Evolutionary conservation across 768 basidiomycete species (phyloP).

Genomic region (Lentinula edodes): DNA sequence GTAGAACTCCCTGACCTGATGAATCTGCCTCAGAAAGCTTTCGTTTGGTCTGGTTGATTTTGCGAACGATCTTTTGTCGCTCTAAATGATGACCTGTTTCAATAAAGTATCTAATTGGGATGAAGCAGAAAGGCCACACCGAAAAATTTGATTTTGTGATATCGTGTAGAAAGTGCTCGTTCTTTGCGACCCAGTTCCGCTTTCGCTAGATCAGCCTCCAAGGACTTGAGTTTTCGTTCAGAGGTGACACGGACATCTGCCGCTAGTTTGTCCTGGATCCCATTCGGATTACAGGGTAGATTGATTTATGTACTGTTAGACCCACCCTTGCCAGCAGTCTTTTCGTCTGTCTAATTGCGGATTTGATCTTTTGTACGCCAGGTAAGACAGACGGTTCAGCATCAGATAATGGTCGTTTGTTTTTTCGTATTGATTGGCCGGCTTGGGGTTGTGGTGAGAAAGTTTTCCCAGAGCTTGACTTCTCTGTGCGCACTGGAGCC

Average conservation of each 20-base stretch:
- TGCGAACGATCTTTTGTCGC: conserved; percentile 79
- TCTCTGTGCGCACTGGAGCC: conserved; percentile 13
- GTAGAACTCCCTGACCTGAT: conserved; percentile 33
- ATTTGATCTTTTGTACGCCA: conserved; percentile 84
- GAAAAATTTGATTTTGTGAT: conserved; percentile 94
- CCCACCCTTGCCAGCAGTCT: conserved; percentile 74
- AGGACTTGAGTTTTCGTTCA: conserved; percentile 68
- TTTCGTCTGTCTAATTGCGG: conserved; percentile 75
- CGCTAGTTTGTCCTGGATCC: conserved; percentile 65
- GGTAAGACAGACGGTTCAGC: conserved; percentile 34
- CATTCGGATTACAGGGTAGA: not conserved
- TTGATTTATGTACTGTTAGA: conserved; percentile 2
- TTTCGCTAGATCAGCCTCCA: conserved; percentile 66
- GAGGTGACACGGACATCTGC: conserved; percentile 80
- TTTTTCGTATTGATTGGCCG: conserved; percentile 20
- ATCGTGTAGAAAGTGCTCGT: conserved; percentile 66
- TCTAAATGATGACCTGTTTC: conserved; percentile 38
- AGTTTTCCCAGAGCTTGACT: not conserved
- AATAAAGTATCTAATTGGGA: not conserved
- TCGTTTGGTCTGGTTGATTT: conserved; percentile 65
- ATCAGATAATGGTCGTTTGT: conserved; percentile 15
- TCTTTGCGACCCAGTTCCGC: conserved; percentile 65
- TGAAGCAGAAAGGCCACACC: conserved; percentile 41
- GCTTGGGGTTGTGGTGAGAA: conserved; percentile 10
- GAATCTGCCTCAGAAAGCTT: conserved; percentile 32